Base-by-base conservation (phyloP, 164 flowering plant species). In the Magnolia sinica region DNA sequence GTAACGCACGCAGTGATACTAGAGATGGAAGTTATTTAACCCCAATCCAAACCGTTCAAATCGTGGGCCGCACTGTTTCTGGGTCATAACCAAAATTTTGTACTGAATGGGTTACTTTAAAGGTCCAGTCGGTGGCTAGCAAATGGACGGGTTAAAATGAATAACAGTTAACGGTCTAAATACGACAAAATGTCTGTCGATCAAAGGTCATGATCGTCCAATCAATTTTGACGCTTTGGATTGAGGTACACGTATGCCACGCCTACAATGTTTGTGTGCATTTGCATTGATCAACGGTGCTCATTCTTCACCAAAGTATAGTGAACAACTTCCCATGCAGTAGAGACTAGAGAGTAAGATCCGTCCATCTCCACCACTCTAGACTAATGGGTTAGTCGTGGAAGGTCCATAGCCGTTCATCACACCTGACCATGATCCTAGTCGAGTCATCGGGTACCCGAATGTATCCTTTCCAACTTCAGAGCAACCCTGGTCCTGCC, bases 401-500 rank as follows among this genome's bases (percentile, higher is more conserved):
- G 74, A 72, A 1, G 74, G n/a, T 50, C 74, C 74, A 55, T 72
- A 72, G 74, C 74, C 64, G 31, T 72, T 72, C 64, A 72, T 72
- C 20, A 27, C n/a, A 52, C 74, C 74, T 10, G 74, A 52, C 74
- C 74, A 72, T 4, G 74, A 55, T 72, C 64, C 74, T 72, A 72
- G 19, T 37, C 63, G n/a, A 23, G 51, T 72, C 63, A 72, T 70
- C n/a, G 31, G 18, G 68, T 61, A 49, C 50, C 76, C 74, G 14
- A 52, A 52, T 11, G 74, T n/a, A 14, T 52, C 64, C 31, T 59
- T 73, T 23, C 65, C 74, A 14, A 59, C 51, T 23, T 51, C 77
- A 23, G 52, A 19, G 58, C 64, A 52, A 50, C 87, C 84, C 49
- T 91, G 92, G 61, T 89, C 91, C 73, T 90, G 94, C 94, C 94